Evolutionary conservation across 2,329 filamentous ascomycete genomes (phyloP).

Genomic region (Scytalidium sp.): DNA sequence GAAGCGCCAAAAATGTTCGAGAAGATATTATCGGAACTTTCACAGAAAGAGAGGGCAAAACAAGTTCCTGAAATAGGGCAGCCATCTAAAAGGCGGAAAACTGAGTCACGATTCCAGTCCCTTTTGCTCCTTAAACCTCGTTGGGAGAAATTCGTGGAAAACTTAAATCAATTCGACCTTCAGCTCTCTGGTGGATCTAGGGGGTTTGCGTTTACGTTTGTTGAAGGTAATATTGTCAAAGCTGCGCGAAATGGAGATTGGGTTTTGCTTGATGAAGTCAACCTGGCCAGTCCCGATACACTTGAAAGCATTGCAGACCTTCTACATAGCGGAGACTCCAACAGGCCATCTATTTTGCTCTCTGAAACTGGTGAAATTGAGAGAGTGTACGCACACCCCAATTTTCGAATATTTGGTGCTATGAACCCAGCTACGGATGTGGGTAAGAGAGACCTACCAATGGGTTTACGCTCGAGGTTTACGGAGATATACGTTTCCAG

Average conservation of each 20-base stretch:
- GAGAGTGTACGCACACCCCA: conserved; percentile 80
- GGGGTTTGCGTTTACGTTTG: conserved; percentile 88
- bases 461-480: conserved; percentile 85
- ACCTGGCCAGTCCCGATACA: conserved; percentile 90
- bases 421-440: conserved; percentile 99
- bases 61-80: conserved; percentile 49
- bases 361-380: conserved; percentile 94
- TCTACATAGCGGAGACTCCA: conserved; percentile 67
- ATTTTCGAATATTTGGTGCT: conserved; percentile 94
- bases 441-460: conserved; percentile 89
- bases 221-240: conserved; percentile 94
- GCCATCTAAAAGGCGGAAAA: conserved; percentile 66
- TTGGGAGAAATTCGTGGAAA: conserved; percentile 78
- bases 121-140: conserved; percentile 56
- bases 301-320: conserved; percentile 91
- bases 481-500: conserved; percentile 94
- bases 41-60: conserved; percentile 37
- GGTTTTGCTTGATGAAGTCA: conserved; percentile 97
- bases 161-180: conserved; percentile 74
- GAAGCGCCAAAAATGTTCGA: conserved; percentile 88
- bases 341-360: conserved; percentile 77
- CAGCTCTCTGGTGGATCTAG: conserved; percentile 72
- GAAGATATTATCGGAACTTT: conserved; percentile 58
- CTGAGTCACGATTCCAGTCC: conserved; percentile 63
- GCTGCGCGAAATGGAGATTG: conserved; percentile 95